A percentile compares a stretch with the other conserved stretches of the same genome.
phyloP scores from a whole-genome alignment of 2,329 filamentous ascomycete genomes.

The Exophiala spinifera region DNA sequence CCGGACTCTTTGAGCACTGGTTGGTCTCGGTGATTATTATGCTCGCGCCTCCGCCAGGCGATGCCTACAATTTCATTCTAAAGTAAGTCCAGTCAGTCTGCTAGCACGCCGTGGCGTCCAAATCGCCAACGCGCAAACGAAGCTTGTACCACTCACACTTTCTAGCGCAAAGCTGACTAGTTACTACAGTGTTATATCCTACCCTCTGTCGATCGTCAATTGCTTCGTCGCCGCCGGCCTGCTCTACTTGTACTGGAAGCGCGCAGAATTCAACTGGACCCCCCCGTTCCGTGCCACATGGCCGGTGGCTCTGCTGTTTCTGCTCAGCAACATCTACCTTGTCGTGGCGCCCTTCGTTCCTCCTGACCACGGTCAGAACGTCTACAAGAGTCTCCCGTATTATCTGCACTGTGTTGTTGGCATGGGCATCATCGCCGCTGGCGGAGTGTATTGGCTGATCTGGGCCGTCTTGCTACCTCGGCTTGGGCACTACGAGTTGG shows the following conservation, averaged over 20 bases:
- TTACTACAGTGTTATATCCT: conserved; percentile 37
- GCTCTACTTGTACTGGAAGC: conserved; percentile 45
- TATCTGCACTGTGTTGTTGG: conserved; percentile 55
- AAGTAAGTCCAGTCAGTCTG: too few species aligned
- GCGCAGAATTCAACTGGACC: conserved; percentile 38
- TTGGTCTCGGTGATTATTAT: conserved; percentile 63
- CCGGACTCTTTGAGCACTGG: conserved; percentile 60
- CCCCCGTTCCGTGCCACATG: conserved; percentile 50
- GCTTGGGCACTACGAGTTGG: conserved; percentile 49
- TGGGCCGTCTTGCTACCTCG: conserved; percentile 51
- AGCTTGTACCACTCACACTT: too few species aligned
- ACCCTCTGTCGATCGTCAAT: conserved; percentile 35
- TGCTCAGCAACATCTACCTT: conserved; percentile 53
- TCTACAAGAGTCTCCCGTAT: conserved; percentile 54
- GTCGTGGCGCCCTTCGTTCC: conserved; percentile 53
- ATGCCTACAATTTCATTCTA: conserved; percentile 63
- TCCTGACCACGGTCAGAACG: conserved; percentile 45
- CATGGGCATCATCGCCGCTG: conserved; percentile 48
- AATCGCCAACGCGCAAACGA: too few species aligned
- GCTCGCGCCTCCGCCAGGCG: conserved; percentile 63
- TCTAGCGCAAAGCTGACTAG: conserved; percentile 48
- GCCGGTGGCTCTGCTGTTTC: conserved; percentile 52
- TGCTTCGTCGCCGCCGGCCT: conserved; percentile 47
- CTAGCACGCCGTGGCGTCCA: too few species aligned
- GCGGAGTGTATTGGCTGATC: conserved; percentile 51